A percentile compares a stretch with the other conserved stretches of the same genome.
Conservation (phyloP, 83 land plant genomes). For the Larix sibirica region DNA sequence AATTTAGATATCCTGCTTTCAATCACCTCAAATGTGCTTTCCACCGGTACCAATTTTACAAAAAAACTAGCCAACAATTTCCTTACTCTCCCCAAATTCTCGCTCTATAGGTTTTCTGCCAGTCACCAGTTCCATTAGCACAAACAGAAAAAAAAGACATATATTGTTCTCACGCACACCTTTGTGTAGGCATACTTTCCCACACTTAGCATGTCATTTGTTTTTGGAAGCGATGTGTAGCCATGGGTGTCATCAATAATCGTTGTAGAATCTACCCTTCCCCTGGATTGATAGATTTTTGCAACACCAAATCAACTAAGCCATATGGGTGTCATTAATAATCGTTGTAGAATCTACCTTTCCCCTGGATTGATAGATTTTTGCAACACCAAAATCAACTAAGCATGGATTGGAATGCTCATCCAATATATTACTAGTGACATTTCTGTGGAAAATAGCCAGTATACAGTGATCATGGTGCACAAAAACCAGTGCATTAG, state of each 20-base stretch:
- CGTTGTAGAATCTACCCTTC: constrained; percentile 41
- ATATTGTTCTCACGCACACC: constrained; percentile 65
- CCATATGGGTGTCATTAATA: background rate
- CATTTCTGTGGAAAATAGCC: constrained; percentile 46
- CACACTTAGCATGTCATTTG: background rate
- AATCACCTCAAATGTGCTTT: constrained; percentile 48
- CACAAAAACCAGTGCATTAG: constrained; percentile 39
- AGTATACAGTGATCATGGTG: constrained; percentile 28
- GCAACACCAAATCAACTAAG: constrained; percentile 50
- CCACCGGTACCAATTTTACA: constrained; percentile 39
- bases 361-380: constrained; percentile 21
- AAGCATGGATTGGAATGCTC: constrained; percentile 27
- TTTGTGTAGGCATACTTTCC: constrained; percentile 71
- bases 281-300: constrained; percentile 22
- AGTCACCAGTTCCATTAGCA: constrained; percentile 64
- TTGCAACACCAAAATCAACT: constrained; percentile 49
- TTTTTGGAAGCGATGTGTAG: background rate
- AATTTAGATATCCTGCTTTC: constrained; percentile 37
- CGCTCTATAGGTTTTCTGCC: constrained; percentile 63
- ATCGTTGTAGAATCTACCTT: background rate
- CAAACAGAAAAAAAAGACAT: constrained; percentile 59
- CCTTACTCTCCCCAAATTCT: constrained; percentile 64
- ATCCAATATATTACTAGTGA: constrained; percentile 44
- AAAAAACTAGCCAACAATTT: constrained; percentile 55
- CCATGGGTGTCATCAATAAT: constrained; percentile 34